These are phyloP conservation scores for Phyllosticta citriasiana DNA, from an alignment of 2,329 filamentous ascomycete species.

Conservation along the genomic window DNA sequence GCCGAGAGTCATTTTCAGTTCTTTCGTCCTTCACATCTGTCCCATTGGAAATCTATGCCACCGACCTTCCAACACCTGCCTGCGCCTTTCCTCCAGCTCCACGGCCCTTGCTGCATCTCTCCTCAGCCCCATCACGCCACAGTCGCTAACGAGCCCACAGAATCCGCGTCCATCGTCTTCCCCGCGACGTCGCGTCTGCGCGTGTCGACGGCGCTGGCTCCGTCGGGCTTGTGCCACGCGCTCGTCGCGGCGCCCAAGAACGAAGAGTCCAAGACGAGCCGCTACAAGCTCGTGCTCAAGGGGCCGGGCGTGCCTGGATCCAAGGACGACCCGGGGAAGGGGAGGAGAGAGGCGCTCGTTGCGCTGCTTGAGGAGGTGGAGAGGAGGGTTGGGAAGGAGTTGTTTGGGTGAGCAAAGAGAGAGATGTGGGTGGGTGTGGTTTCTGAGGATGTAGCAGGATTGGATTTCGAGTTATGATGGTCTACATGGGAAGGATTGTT, in stretches of 20 bases:
- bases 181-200: conserved; percentile 2
- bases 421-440: neutral
- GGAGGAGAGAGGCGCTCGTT: conserved; percentile 4
- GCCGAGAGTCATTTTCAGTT: too few species aligned
- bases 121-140: too few species aligned
- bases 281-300: conserved; percentile 8
- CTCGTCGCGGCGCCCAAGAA: conserved; percentile 10
- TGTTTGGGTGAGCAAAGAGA: neutral
- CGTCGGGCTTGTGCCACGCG: conserved; percentile 5
- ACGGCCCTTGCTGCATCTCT: too few species aligned
- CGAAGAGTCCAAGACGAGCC: conserved; percentile 1
- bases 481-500: neutral
- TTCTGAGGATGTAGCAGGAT: neutral
- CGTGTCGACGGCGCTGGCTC: conserved; percentile 5
- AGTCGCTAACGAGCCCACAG: neutral
- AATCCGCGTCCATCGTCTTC: conserved; percentile 7
- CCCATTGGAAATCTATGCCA: too few species aligned
- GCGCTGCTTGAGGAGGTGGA: conserved; percentile 9
- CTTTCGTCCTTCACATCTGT: too few species aligned
- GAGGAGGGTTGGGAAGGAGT: conserved; percentile 7
- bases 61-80: too few species aligned
- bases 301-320: conserved; percentile 1
- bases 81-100: too few species aligned
- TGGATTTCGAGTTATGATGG: neutral
- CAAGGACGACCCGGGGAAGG: neutral